Percentiles rank a stretch among this genome's conserved stretches.
These are phyloP conservation scores for Colletotrichum tropicicola DNA, from an alignment of 2,329 filamentous ascomycete genomes.

Conservation along the genomic window DNA sequence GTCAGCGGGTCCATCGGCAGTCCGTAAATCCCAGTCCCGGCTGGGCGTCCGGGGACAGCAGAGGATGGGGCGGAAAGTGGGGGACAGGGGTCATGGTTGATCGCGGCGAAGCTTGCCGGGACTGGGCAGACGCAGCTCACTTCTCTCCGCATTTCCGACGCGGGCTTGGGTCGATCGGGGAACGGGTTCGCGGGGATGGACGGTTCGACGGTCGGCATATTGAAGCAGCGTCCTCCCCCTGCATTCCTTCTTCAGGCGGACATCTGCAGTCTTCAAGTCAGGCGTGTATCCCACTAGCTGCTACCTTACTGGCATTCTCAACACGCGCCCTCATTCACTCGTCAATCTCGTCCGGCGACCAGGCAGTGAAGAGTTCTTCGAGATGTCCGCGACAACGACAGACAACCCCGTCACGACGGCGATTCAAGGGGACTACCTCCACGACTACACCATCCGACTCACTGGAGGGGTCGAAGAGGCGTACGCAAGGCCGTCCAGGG, in stretches of 20 bases:
- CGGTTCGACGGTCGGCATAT: conserved; percentile 23
- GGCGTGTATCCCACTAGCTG: too few species aligned
- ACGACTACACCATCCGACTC: conserved; percentile 27
- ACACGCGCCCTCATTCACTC: background rate
- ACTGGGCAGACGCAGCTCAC: background rate
- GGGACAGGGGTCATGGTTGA: conserved; percentile 4
- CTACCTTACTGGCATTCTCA: background rate
- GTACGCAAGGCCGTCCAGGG: conserved; percentile 13
- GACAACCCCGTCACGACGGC: conserved; percentile 17
- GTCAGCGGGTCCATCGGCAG: too few species aligned
- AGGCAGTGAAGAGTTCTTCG: too few species aligned
- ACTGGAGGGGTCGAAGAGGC: conserved; percentile 24
- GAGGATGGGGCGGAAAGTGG: conserved; percentile 24
- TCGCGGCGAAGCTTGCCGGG: background rate
- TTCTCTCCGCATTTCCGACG: conserved; percentile 17
- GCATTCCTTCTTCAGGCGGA: background rate
- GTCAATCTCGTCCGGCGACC: background rate
- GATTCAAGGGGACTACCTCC: conserved; percentile 17
- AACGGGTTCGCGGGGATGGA: background rate
- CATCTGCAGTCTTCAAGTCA: too few species aligned
- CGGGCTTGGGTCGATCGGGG: background rate
- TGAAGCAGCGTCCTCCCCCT: conserved; percentile 4
- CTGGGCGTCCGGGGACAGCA: background rate
- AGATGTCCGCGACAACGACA: conserved; percentile 21
- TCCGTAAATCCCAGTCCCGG: background rate